Conservation (phyloP, 1,139 yeast species). For the Suhomyces anneliseae region DNA sequence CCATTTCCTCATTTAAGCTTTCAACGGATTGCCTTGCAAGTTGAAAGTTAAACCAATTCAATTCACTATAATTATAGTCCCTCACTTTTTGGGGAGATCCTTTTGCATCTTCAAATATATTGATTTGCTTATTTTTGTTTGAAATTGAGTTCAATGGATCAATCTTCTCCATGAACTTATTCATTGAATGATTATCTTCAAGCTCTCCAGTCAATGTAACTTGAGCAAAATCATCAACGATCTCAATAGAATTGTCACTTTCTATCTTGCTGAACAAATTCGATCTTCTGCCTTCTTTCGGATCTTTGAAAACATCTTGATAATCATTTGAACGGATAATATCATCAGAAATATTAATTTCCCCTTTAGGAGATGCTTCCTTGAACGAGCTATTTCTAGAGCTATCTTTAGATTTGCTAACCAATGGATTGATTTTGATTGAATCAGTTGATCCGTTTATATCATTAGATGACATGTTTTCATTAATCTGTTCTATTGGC, state of each 20-base stretch:
- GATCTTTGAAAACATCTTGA: conserved; percentile 17
- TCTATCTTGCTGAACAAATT: conserved; percentile 21
- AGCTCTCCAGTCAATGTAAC: conserved; percentile 32
- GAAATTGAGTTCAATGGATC: conserved; percentile 44
- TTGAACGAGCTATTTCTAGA: too few relatives aligned
- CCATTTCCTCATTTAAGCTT: conserved; percentile 9
- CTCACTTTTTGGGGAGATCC: conserved; percentile 38
- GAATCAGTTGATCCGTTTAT: too few relatives aligned
- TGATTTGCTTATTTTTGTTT: conserved; percentile 34
- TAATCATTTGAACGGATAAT: background rate
- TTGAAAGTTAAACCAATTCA: conserved; percentile 45
- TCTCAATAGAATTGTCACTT: conserved; percentile 24
- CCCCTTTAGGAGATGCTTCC: too few relatives aligned
- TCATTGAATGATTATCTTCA: conserved; percentile 23
- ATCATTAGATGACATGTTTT: background rate
- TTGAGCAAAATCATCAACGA: conserved; percentile 40
- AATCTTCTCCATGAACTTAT: conserved; percentile 38
- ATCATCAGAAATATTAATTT: too few relatives aligned
- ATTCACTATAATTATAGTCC: conserved; percentile 34
- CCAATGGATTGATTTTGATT: too few relatives aligned
- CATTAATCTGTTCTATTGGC: background rate
- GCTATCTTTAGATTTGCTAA: too few relatives aligned
- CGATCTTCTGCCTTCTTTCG: conserved; percentile 9
- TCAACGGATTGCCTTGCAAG: conserved; percentile 26
- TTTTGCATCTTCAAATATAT: conserved; percentile 38